A percentile compares a stretch with the other conserved stretches of the same genome.
These are phyloP conservation scores for Alternaria novae-zelandiae DNA, from an alignment of 2,329 filamentous ascomycete genomes.

Conservation along the genomic window DNA sequence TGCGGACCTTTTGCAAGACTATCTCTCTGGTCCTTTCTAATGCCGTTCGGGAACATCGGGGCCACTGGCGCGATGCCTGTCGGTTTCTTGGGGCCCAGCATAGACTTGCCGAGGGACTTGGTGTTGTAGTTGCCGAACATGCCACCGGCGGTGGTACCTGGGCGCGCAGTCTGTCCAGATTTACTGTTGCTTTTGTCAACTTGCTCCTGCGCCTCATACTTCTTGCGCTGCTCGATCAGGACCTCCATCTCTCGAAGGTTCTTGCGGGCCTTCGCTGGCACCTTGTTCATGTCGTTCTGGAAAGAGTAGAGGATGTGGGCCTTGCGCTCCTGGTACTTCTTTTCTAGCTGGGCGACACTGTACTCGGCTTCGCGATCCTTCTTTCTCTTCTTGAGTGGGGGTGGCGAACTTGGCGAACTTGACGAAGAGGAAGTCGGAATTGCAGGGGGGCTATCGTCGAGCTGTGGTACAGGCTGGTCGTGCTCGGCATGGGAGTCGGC, in stretches of 20 bases:
- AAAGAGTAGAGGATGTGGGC: neutral
- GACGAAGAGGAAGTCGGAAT: neutral
- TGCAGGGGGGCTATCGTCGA: neutral
- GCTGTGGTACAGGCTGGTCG: neutral
- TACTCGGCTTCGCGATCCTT: neutral
- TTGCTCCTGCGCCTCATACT: neutral
- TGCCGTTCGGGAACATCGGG: conserved; percentile 17
- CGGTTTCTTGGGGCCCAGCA: conserved; percentile 22
- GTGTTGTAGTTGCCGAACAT: conserved; percentile 3
- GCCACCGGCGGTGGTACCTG: neutral
- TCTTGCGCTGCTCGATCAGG: neutral
- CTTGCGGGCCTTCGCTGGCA: neutral
- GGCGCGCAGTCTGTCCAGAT: neutral
- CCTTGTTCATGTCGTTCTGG: neutral
- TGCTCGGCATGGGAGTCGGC: neutral
- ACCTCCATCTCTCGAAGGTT: neutral
- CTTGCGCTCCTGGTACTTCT: neutral
- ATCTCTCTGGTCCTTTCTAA: conserved; percentile 12
- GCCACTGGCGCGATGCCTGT: conserved; percentile 26
- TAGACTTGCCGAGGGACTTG: conserved; percentile 17
- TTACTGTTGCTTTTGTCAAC: neutral
- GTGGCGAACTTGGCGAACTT: neutral
- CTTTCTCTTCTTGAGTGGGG: neutral
- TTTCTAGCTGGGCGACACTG: neutral
- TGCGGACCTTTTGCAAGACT: neutral